A percentile compares a stretch with the other conserved stretches of the same genome.
phyloP scores from a whole-genome alignment of 805 yeast genomes.

The Ogataea trehaloabstinens region DNA sequence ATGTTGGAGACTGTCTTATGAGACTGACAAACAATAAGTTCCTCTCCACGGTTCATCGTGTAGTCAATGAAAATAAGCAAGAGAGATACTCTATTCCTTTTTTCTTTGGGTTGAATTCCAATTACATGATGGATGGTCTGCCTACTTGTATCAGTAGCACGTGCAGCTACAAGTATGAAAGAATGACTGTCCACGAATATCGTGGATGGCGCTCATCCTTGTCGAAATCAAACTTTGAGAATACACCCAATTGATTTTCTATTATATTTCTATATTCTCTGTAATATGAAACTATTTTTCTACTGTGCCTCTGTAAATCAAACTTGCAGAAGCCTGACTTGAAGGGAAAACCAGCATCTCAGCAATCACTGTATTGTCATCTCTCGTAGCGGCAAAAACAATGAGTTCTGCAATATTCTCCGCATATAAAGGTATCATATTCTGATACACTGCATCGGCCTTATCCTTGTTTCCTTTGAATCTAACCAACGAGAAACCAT shows the following conservation, averaged over 20 bases:
- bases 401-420: constrained; percentile 75
- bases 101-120: constrained; percentile 9
- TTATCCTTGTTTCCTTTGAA: constrained; percentile 58
- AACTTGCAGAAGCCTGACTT: constrained; percentile 79
- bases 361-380: constrained; percentile 72
- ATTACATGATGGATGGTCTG: constrained; percentile 5
- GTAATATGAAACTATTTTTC: too few relatives aligned
- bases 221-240: not conserved
- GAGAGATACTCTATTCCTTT: constrained; percentile 11
- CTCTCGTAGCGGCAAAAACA: constrained; percentile 64
- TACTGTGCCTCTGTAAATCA: constrained; percentile 43
- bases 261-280: too few relatives aligned
- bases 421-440: constrained; percentile 67
- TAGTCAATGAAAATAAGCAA: constrained; percentile 7
- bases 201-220: not conserved
- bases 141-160: constrained; percentile 6
- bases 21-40: constrained; percentile 9
- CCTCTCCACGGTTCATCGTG: constrained; percentile 13
- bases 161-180: constrained; percentile 7
- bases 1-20: constrained; percentile 11
- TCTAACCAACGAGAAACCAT: constrained; percentile 63
- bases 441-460: constrained; percentile 65
- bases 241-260: too few relatives aligned
- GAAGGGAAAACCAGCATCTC: constrained; percentile 81
- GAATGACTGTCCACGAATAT: constrained; percentile 8